Conservation (phyloP, 2,329 filamentous ascomycete species). For the Coleophoma eucalyptorum region DNA sequence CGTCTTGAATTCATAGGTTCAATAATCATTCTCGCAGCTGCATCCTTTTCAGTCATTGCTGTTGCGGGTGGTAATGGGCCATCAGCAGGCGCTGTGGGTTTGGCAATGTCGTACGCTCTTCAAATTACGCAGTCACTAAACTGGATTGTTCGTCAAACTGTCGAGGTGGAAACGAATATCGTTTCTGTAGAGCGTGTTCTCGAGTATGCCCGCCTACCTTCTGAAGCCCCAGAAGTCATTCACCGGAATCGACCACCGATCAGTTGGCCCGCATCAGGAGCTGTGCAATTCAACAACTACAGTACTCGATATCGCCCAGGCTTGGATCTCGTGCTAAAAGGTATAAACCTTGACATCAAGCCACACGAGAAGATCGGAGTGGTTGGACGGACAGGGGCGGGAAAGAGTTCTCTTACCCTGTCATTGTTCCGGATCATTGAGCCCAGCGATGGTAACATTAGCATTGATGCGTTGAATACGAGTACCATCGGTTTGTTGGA, state of each 20-base stretch:
- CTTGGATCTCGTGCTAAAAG: conserved; percentile 87
- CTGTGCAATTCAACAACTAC: conserved; percentile 88
- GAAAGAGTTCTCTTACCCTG: conserved; percentile 91
- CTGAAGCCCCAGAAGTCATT: conserved; percentile 92
- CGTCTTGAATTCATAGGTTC: conserved; percentile 94
- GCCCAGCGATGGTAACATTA: conserved; percentile 75
- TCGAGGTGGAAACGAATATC: conserved; percentile 99
- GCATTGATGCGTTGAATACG: conserved; percentile 86
- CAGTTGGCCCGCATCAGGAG: conserved; percentile 87
- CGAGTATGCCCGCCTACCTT: conserved; percentile 87
- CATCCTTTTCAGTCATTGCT: conserved; percentile 76
- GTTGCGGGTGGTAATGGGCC: conserved; percentile 65
- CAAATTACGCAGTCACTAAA: conserved; percentile 97
- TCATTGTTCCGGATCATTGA: conserved; percentile 96
- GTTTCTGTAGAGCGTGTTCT: conserved; percentile 97
- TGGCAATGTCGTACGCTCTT: conserved; percentile 95
- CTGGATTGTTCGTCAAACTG: conserved; percentile 98
- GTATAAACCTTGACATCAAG: conserved; percentile 89
- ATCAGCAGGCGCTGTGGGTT: conserved; percentile 74
- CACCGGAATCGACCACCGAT: conserved; percentile 81
- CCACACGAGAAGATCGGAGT: conserved; percentile 97
- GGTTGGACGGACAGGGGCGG: conserved; percentile 91
- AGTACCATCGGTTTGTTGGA: conserved; percentile 87
- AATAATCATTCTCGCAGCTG: conserved; percentile 84
- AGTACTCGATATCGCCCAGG: conserved; percentile 89